Evolutionary conservation across 1,284 basidiomycete genomes (phyloP), one percentile per base, ranked within the genome.

Genomic region (Ganoderma sp.): DNA sequence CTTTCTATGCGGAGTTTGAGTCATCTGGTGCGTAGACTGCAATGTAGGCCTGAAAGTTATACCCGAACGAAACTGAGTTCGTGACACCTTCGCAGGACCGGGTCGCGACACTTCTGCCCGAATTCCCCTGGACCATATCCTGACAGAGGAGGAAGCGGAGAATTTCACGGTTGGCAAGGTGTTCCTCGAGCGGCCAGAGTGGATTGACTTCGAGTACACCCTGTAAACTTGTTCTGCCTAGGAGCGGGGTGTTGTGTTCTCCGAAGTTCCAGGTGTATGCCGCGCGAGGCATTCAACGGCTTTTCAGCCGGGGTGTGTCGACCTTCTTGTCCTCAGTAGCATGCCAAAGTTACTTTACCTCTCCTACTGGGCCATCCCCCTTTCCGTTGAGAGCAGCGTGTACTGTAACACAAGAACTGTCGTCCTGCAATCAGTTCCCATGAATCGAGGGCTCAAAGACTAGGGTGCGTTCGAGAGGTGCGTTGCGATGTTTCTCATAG

Each of bases 1-100:
- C 84, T 0, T 88, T 86, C 73, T 90, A 85, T 62, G 89, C 88
- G 0, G 89, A 90, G 75, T 89, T 78, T 68, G 78, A 82, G 25
- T 89, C 88, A 1, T 80, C 79, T 22, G 88, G 88, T 85, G 43
- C 42, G 66, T 66, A 54, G 2, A 41, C 5, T 43, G 25, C 25
- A 28, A 28, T 28, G 25, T 28, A 28, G 1, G 25, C 2, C 25
- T 28, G 25, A 28, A 28, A 28, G 25, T 39, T 43, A 43, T 43
- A 43, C 6, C 42, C 5, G 15, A 3, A 43, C 42, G 42, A 17
- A 3, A 43, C 42, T 6, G 4, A 43, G 5, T 14, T 52, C 10
- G 25, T 52, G 12, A 3, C 5, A 25, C 1, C 0, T 22, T 69
- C 25, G 42, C 39, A 89, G 88, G 88, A 32, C 85, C 87, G 2